Percentiles rank a stretch among this genome's conserved stretches.
Conservation (phyloP, 176 grass and related monocot species). For the sorghum (Sorghum bicolor) region DNA sequence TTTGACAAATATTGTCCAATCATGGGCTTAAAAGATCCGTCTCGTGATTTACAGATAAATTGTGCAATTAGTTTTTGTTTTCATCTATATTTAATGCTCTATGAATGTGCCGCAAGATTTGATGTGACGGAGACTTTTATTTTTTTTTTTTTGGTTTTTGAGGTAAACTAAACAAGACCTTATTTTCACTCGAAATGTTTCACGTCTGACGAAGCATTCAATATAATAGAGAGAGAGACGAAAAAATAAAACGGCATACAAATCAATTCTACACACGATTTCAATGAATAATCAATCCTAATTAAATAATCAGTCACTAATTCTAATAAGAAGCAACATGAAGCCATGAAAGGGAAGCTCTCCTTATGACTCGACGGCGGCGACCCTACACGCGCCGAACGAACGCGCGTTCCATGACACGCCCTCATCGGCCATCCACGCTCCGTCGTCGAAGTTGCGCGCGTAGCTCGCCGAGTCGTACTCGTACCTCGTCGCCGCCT, state of each 20-base stretch:
- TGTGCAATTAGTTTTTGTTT: no score
- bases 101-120: no score
- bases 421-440: slow-evolving; percentile 59
- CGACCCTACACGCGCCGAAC: slow-evolving; percentile 23
- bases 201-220: not conserved
- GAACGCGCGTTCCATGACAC: slow-evolving; percentile 41
- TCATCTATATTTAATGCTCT: no score
- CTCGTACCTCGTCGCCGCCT: slow-evolving; percentile 17
- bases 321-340: not conserved
- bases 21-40: no score
- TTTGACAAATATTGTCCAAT: no score
- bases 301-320: not conserved
- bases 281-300: not conserved
- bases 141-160: no score
- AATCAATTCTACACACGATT: not conserved
- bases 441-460: slow-evolving; percentile 64
- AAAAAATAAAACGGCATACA: not conserved
- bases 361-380: not conserved
- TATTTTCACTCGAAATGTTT: not conserved
- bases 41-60: no score
- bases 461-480: slow-evolving; percentile 58
- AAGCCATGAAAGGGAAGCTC: not conserved
- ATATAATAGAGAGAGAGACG: not conserved
- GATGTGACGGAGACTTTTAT: no score
- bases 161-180: no score